Percentiles rank a stretch among this genome's conserved stretches.
phyloP scores from a whole-genome alignment of 1,284 basidiomycete genomes.

The Irpex sp. region DNA sequence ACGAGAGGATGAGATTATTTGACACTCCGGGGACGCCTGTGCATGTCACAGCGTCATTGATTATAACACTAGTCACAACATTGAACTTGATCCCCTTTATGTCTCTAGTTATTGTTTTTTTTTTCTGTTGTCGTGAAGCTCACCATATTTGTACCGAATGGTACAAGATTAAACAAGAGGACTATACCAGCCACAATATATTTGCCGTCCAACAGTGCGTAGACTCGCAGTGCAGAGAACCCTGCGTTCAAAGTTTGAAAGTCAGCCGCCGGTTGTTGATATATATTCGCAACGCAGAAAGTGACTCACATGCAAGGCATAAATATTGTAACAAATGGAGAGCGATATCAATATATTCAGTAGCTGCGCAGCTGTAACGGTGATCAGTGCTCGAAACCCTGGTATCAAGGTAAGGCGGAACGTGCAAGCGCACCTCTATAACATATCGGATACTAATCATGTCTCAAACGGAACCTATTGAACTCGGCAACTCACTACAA shows the following conservation, averaged over 20 bases:
- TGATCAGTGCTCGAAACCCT: background rate
- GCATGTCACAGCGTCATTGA: too few relatives aligned
- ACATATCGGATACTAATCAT: background rate
- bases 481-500: background rate
- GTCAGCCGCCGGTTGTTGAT: too few relatives aligned
- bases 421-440: background rate
- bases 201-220: background rate
- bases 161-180: background rate
- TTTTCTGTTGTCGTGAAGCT: too few relatives aligned
- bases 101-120: too few relatives aligned
- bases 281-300: background rate
- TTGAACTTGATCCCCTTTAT: too few relatives aligned
- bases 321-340: background rate
- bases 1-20: too few relatives aligned
- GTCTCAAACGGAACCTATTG: background rate
- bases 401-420: background rate
- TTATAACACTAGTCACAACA: too few relatives aligned
- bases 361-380: background rate
- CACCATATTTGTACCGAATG: background rate
- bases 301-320: background rate
- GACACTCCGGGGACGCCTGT: too few relatives aligned
- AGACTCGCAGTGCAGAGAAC: background rate
- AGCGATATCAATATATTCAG: background rate
- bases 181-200: background rate
- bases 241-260: background rate